Conservation (phyloP, 805 yeast species). For the Priceomyces fermenticarens region DNA sequence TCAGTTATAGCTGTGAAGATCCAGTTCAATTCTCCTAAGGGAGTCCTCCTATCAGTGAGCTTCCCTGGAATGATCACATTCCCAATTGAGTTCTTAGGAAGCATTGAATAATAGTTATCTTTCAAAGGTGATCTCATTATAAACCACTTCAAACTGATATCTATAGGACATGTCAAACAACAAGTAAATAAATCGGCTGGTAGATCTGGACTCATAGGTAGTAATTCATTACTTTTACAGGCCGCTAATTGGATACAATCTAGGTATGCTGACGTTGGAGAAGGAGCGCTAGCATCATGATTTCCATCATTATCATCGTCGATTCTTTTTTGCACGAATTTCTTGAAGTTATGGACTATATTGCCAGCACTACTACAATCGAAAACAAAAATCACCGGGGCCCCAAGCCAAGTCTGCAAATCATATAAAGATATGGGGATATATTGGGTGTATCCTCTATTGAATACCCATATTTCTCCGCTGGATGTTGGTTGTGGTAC, state of each 20-base stretch:
- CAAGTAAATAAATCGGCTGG: conserved; percentile 97
- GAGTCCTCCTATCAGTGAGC: conserved; percentile 88
- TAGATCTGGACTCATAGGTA: conserved; percentile 90
- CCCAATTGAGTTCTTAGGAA: conserved; percentile 48
- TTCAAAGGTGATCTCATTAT: conserved; percentile 74
- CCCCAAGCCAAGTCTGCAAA: conserved; percentile 95
- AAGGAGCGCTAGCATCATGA: conserved; percentile 50
- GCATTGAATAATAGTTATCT: conserved; percentile 46
- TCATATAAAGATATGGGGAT: conserved; percentile 96
- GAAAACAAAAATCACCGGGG: conserved; percentile 92
- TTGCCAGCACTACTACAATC: conserved; percentile 96
- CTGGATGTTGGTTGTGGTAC: conserved; percentile 95
- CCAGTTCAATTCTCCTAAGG: conserved; percentile 95
- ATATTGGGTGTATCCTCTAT: conserved; percentile 94
- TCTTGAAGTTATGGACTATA: conserved; percentile 83
- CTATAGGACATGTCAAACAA: conserved; percentile 93
- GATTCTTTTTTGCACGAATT: conserved; percentile 84
- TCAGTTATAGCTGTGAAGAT: conserved; percentile 97
- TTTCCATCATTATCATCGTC: conserved; percentile 75
- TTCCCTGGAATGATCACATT: conserved; percentile 82
- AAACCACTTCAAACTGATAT: conserved; percentile 88
- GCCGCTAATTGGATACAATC: conserved; percentile 95
- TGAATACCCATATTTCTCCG: conserved; percentile 98
- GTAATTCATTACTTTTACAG: conserved; percentile 76
- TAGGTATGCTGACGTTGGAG: conserved; percentile 65